These are phyloP conservation scores for Solanum chacoense DNA, from an alignment of 305 asterid species.

Conservation along the genomic window DNA sequence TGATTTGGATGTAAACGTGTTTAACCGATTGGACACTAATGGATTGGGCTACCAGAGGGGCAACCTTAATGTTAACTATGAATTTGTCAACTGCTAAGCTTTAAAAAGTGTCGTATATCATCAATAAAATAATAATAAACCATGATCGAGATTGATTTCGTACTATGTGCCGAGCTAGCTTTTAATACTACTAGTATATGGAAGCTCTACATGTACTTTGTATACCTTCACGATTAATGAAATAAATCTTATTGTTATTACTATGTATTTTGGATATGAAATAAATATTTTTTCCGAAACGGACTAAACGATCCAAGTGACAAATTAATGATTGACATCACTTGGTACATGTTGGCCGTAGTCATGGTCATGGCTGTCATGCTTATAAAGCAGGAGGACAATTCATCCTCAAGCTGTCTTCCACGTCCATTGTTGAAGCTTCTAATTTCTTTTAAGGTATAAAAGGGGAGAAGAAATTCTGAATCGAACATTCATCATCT, in stretches of 20 bases:
- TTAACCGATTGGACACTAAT: slow-evolving; percentile 13
- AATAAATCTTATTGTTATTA: not conserved
- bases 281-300: no score
- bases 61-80: slow-evolving; percentile 18
- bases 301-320: not conserved
- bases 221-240: not conserved
- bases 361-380: not conserved
- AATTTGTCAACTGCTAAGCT: slow-evolving; percentile 12
- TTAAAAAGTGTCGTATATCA: not conserved
- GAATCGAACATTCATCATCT: not conserved
- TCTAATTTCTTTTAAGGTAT: not conserved
- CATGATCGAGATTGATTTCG: not conserved
- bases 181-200: not conserved
- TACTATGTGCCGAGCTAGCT: not conserved
- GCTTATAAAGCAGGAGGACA: not conserved
- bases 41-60: slow-evolving; percentile 14
- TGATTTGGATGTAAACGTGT: slow-evolving; percentile 21
- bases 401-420: not conserved
- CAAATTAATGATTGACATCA: not conserved
- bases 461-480: not conserved
- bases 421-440: not conserved
- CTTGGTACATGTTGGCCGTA: not conserved
- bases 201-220: not conserved
- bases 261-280: not conserved
- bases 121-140: not conserved